Conservation (phyloP, 345 rosid species). For the Turritis glabra region DNA sequence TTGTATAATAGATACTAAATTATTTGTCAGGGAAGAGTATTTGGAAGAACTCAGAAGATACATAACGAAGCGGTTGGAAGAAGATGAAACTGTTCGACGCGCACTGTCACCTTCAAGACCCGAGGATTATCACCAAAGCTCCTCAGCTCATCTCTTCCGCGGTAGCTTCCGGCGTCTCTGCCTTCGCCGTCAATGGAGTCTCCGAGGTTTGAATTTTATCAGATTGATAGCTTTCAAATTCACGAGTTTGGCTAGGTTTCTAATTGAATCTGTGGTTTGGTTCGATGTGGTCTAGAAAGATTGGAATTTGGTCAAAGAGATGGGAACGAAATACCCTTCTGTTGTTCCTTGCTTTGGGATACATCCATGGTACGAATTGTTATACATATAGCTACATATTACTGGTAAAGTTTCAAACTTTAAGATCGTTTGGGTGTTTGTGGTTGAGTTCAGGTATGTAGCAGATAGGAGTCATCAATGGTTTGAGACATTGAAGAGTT, state of each 20-base stretch:
- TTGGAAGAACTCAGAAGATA: background rate
- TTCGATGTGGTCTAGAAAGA: slow-evolving; percentile 54
- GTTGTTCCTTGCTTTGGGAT: slow-evolving; percentile 89
- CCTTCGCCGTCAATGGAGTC: slow-evolving; percentile 86
- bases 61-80: slow-evolving; percentile 4
- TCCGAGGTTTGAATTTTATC: slow-evolving; percentile 49
- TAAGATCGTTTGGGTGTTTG: background rate
- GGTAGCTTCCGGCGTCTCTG: slow-evolving; percentile 54
- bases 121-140: slow-evolving; percentile 61
- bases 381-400: background rate
- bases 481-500: slow-evolving; percentile 67
- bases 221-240: background rate
- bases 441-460: slow-evolving; percentile 50
- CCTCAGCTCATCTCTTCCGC: slow-evolving; percentile 67
- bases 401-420: slow-evolving; percentile 3
- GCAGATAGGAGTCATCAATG: slow-evolving; percentile 72
- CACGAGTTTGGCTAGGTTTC: background rate
- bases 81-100: slow-evolving; percentile 77
- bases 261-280: background rate
- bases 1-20: background rate
- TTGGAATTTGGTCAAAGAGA: slow-evolving; percentile 77
- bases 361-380: slow-evolving; percentile 71
- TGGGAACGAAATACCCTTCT: slow-evolving; percentile 63
- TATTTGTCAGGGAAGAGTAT: background rate
- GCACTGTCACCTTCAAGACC: slow-evolving; percentile 98